Base-by-base conservation (phyloP, 768 basidiomycete genomes). In the Chlorophyllum brunneum region DNA sequence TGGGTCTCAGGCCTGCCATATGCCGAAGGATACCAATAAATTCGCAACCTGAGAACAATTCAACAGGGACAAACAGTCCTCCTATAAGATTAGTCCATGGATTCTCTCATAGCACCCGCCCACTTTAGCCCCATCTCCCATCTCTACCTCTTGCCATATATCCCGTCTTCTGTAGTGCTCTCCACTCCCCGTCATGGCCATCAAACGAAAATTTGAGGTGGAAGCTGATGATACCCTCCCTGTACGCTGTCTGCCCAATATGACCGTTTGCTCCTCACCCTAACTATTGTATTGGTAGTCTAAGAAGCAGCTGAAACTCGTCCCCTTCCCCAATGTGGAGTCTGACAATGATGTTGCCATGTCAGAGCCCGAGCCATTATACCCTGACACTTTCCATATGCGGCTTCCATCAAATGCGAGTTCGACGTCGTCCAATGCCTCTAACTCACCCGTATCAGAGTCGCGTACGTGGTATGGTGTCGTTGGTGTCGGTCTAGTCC, bases 191-290 rank as follows among this genome's bases (percentile, higher is more conserved):
- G 58, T 58, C 46, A 91, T 89, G 87, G 74, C 82, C 36, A 57
- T 88, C 63, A 92, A 92, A 67, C 79, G 89, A 65, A 92, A 92
- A 72, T 74, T 86, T 46, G 80, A 83, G 45, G 59, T 72, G 16
- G 85, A 85, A 54, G 63, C 70, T 16, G 78, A 80, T 54, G 82
- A 82, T 60, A 70, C 72, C 56, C 72, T 67, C 48, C 77, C 72
- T 56, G 83, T 83, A 66, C 49, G 71, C 61, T 38, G 20, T 60
- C 57, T 33, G 58, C 57, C 51, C 58, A 46, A 31, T 8, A 18
- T 56, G 58, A 50, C 43, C 55, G 58, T 58, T 51, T 39, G 58
- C 38, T 42, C 57, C 59, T 56, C 61, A 62, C 52, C 58, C 55
- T 63, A 51, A 56, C 58, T 48, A 52, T 53, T 54, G 59, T 61